Conservation (phyloP, 345 rosid genomes). For the Adansonia digitata region DNA sequence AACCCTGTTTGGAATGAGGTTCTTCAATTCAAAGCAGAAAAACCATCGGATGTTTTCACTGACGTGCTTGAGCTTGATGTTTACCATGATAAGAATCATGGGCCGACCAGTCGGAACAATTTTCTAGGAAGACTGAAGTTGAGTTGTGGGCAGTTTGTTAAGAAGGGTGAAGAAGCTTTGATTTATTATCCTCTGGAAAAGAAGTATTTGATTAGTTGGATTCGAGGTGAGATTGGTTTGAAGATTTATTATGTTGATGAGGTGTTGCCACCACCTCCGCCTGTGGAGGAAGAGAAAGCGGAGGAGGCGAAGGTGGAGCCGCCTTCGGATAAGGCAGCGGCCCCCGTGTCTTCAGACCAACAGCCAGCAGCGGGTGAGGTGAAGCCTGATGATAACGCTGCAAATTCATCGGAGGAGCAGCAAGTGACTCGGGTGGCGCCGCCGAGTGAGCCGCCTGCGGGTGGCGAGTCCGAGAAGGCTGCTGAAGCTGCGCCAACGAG, state of each 20-base stretch:
- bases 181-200: conserved; percentile 65
- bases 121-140: conserved; percentile 65
- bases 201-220: conserved; percentile 52
- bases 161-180: conserved; percentile 76
- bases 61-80: conserved; percentile 72
- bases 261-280: conserved; percentile 20
- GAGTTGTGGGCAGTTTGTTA: conserved; percentile 67
- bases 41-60: conserved; percentile 50
- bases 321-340: conserved; percentile 12
- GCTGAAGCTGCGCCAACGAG: conserved; percentile 7
- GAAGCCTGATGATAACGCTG: not conserved
- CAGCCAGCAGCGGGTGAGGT: not conserved
- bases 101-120: conserved; percentile 60
- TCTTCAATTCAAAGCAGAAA: conserved; percentile 60
- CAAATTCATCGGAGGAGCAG: not conserved
- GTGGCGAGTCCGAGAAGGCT: not conserved
- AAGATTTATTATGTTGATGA: conserved; percentile 59
- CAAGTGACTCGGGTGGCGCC: not conserved
- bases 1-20: conserved; percentile 74
- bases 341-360: conserved; percentile 11
- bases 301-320: conserved; percentile 20
- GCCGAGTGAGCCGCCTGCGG: not conserved
- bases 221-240: conserved; percentile 76
- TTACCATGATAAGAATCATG: conserved; percentile 63
- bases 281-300: conserved; percentile 21